Conservation (phyloP, 805 yeast species). For the Saccharomycopsis synnaedendra region DNA sequence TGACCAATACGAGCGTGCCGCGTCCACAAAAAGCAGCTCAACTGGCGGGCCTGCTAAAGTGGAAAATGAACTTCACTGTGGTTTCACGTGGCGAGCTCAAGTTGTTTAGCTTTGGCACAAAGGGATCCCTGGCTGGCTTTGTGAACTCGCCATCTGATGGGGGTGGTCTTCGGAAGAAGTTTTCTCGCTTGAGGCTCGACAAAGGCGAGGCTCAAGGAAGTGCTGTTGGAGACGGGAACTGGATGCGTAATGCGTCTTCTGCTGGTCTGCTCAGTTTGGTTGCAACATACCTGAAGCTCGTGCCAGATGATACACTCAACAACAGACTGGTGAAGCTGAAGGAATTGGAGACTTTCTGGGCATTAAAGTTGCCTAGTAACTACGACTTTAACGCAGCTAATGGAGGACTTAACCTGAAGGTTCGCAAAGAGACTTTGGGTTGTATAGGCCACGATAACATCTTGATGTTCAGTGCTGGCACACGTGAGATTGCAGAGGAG, state of each 20-base stretch:
- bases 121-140: background rate
- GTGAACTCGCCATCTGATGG: constrained; percentile 16
- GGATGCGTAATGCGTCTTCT: constrained; percentile 53
- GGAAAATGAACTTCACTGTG: constrained; percentile 49
- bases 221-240: constrained; percentile 50
- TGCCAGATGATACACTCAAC: constrained; percentile 27
- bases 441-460: constrained; percentile 23
- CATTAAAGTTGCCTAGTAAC: constrained; percentile 40
- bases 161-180: constrained; percentile 14
- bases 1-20: constrained; percentile 17
- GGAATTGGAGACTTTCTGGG: constrained; percentile 36
- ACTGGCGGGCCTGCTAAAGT: constrained; percentile 19
- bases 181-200: constrained; percentile 12
- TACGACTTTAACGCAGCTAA: constrained; percentile 22
- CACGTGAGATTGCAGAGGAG: constrained; percentile 53
- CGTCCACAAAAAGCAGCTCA: constrained; percentile 19
- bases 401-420: constrained; percentile 3
- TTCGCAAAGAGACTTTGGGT: constrained; percentile 10
- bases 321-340: constrained; percentile 19
- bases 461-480: constrained; percentile 55
- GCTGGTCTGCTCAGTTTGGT: constrained; percentile 41
- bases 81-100: constrained; percentile 57
- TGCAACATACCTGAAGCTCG: constrained; percentile 37
- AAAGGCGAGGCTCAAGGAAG: constrained; percentile 2
- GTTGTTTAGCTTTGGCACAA: constrained; percentile 37